Evolutionary conservation across 805 yeast genomes (phyloP).

Genomic region (Metschnikowia arizonensis): DNA sequence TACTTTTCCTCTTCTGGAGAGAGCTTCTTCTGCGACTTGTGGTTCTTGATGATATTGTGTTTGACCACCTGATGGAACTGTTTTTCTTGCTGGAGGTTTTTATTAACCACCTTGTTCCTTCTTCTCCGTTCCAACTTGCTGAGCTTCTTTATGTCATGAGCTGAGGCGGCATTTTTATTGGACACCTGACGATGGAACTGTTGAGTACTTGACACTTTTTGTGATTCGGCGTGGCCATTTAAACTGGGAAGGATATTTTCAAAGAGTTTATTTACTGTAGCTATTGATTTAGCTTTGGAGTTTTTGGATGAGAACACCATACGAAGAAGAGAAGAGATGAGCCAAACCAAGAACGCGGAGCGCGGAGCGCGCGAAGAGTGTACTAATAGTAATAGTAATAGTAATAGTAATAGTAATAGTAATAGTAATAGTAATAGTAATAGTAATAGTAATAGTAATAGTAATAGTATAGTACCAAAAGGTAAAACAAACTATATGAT

Average conservation of each 20-base stretch:
- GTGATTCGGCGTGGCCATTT: slow-evolving; percentile 5
- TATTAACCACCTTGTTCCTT: slow-evolving; percentile 25
- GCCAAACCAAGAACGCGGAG: slow-evolving; percentile 2
- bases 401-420: too few relatives aligned
- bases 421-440: too few relatives aligned
- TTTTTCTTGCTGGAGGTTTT: slow-evolving; percentile 26
- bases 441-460: too few relatives aligned
- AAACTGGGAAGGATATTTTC: slow-evolving; percentile 22
- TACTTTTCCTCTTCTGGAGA: slow-evolving; percentile 36
- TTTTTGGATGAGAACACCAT: slow-evolving; percentile 23
- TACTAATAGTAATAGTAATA: too few relatives aligned
- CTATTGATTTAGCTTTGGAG: slow-evolving; percentile 21
- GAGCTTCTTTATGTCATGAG: slow-evolving; percentile 19
- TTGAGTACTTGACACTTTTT: slow-evolving; percentile 14
- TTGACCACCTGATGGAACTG: slow-evolving; percentile 35
- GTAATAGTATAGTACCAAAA: too few relatives aligned
- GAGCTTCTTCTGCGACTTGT: slow-evolving; percentile 20
- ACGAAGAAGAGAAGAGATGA: background rate
- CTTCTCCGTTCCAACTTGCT: slow-evolving; percentile 19
- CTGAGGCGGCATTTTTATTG: slow-evolving; percentile 15
- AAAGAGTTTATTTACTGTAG: slow-evolving; percentile 25
- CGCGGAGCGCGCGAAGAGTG: too few relatives aligned
- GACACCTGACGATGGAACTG: slow-evolving; percentile 16
- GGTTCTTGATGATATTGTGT: slow-evolving; percentile 37
- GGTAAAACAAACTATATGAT: slow-evolving; percentile 23